These are phyloP conservation scores for Puccinia polysora DNA, from an alignment of 1,284 basidiomycete genomes.

Conservation along the genomic window DNA sequence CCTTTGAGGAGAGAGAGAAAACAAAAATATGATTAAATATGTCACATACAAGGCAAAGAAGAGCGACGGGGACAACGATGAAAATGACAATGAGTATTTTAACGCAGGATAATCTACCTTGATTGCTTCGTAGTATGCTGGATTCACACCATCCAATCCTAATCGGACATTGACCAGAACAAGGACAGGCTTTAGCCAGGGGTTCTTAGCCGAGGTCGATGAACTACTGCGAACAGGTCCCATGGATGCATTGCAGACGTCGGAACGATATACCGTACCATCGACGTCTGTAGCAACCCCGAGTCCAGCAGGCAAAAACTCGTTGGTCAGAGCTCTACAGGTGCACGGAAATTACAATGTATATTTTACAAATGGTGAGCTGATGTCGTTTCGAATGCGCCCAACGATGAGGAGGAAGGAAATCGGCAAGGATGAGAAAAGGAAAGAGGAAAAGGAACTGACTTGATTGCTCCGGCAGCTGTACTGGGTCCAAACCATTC, in stretches of 20 bases:
- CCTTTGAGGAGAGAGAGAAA: slow-evolving; percentile 56
- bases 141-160: slow-evolving; percentile 87
- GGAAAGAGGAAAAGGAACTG: too few species aligned
- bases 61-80: too few species aligned
- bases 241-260: slow-evolving; percentile 26
- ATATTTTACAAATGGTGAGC: too few species aligned
- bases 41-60: too few species aligned
- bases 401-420: too few species aligned
- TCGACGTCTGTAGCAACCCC: slow-evolving; percentile 79
- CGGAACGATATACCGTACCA: slow-evolving; percentile 65
- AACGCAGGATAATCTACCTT: slow-evolving; percentile 66
- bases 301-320: slow-evolving; percentile 73
- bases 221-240: not conserved
- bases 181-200: slow-evolving; percentile 80
- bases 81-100: slow-evolving; percentile 3
- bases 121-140: slow-evolving; percentile 86
- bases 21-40: too few species aligned
- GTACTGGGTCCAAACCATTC: slow-evolving; percentile 98
- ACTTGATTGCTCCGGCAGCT: slow-evolving; percentile 91
- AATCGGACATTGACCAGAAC: slow-evolving; percentile 80
- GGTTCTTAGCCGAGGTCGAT: not conserved
- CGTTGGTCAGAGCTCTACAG: slow-evolving; percentile 60
- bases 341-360: too few species aligned
- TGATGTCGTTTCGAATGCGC: too few species aligned
- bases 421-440: too few species aligned